Evolutionary conservation across 2,329 filamentous ascomycete species (phyloP).

Genomic region (Xylogone sp.): DNA sequence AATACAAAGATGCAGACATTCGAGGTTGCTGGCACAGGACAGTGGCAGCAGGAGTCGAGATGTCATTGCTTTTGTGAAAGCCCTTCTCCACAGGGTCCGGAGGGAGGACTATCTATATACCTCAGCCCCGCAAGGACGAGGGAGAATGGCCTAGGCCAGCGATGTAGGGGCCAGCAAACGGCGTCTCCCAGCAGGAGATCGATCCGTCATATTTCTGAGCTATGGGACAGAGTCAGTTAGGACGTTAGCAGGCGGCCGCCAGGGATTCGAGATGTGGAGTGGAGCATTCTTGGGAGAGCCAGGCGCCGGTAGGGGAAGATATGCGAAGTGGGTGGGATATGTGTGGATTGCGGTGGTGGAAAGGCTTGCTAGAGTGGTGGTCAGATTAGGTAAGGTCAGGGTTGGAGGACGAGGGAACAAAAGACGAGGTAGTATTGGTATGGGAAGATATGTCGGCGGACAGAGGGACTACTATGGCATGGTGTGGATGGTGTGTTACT

Average conservation of each 20-base stretch:
- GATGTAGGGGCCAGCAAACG: slow-evolving; percentile 15
- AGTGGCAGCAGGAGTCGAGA: slow-evolving; percentile 10
- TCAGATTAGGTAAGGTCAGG: background rate
- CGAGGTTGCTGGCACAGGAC: background rate
- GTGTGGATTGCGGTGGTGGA: background rate
- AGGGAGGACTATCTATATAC: slow-evolving; percentile 22
- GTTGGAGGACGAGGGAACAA: background rate
- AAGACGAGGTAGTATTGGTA: background rate
- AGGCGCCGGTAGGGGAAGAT: slow-evolving; percentile 7
- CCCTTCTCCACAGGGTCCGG: slow-evolving; percentile 15
- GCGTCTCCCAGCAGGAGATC: slow-evolving; percentile 14
- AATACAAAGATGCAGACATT: slow-evolving; percentile 2
- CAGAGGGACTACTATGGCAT: background rate
- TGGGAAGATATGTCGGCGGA: background rate
- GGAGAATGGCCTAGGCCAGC: slow-evolving; percentile 4
- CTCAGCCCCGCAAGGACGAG: slow-evolving; percentile 13
- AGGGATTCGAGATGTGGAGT: slow-evolving; percentile 21
- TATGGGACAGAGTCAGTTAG: slow-evolving; percentile 10
- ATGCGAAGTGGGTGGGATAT: slow-evolving; percentile 4
- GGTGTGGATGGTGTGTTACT: background rate
- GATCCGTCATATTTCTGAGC: slow-evolving; percentile 23
- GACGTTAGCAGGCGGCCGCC: slow-evolving; percentile 16
- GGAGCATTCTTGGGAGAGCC: slow-evolving; percentile 15
- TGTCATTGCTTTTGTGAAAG: slow-evolving; percentile 18
- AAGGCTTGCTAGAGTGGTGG: background rate